These are phyloP conservation scores for Oldenlandia corymbosa DNA, from an alignment of 257 asterid genomes.

Conservation along the genomic window DNA sequence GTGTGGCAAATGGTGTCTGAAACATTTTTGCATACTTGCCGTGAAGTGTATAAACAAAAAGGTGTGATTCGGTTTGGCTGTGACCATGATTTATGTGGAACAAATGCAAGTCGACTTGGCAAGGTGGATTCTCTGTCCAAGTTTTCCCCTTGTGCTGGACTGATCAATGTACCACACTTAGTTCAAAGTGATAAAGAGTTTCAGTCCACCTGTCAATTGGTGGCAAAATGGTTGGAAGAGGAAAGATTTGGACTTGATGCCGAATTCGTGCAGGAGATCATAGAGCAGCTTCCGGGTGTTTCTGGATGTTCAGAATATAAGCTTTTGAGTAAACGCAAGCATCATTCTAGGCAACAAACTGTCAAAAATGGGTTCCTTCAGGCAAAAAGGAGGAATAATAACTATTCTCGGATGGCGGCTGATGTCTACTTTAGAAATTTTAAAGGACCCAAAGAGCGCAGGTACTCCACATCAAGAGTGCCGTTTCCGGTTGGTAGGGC, in stretches of 20 bases:
- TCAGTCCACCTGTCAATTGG: slow-evolving; percentile 44
- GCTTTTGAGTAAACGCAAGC: slow-evolving; percentile 46
- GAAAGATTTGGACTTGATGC: slow-evolving; percentile 77
- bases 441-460: slow-evolving; percentile 35
- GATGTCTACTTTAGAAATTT: slow-evolving; percentile 32
- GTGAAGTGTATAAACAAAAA: slow-evolving; percentile 48
- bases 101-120: slow-evolving; percentile 27
- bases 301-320: slow-evolving; percentile 55
- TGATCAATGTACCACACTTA: slow-evolving; percentile 32
- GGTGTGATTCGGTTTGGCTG: slow-evolving; percentile 69
- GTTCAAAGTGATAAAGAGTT: slow-evolving; percentile 50
- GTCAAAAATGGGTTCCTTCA: slow-evolving; percentile 73
- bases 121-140: slow-evolving; percentile 47
- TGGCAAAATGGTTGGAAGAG: slow-evolving; percentile 61
- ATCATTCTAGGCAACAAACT: slow-evolving; percentile 40
- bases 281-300: slow-evolving; percentile 81
- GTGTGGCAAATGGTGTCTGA: slow-evolving; percentile 76
- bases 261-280: slow-evolving; percentile 82
- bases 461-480: slow-evolving; percentile 38
- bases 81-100: slow-evolving; percentile 39
- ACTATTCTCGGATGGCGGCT: slow-evolving; percentile 23
- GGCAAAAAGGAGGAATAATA: slow-evolving; percentile 49
- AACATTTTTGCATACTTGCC: slow-evolving; percentile 37
- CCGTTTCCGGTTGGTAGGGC: slow-evolving; percentile 71
- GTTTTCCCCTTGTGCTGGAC: slow-evolving; percentile 45